Evolutionary conservation across 139 green algal genomes (phyloP).

Genomic region (Picochlorum sp.): DNA sequence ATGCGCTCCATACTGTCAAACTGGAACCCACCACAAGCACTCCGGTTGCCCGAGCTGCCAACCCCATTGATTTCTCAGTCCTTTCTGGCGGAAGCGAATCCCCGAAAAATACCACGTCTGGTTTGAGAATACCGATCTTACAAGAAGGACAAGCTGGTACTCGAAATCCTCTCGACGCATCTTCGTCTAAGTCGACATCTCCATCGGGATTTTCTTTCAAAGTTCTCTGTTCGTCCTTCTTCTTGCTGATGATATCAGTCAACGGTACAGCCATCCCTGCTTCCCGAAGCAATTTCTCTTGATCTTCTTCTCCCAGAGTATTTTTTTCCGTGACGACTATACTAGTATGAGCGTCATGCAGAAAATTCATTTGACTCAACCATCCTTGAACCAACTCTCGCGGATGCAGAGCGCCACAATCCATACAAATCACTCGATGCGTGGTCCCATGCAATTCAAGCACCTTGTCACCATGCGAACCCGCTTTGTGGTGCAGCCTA

Average conservation of each 20-base stretch:
- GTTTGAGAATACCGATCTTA: slow-evolving; percentile 66
- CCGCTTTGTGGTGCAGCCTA: slow-evolving; percentile 70
- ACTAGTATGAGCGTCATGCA: background rate
- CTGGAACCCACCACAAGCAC: slow-evolving; percentile 59
- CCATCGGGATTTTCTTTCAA: slow-evolving; percentile 50
- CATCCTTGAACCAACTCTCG: slow-evolving; percentile 43
- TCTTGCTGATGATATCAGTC: background rate
- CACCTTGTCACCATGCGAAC: slow-evolving; percentile 22
- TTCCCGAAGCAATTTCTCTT: background rate
- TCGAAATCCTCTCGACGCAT: slow-evolving; percentile 41
- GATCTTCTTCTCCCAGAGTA: background rate
- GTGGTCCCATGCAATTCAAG: slow-evolving; percentile 93
- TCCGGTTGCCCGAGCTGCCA: slow-evolving; percentile 16
- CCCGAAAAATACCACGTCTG: slow-evolving; percentile 81
- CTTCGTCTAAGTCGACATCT: slow-evolving; percentile 57
- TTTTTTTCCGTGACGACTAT: background rate
- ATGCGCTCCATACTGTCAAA: slow-evolving; percentile 66
- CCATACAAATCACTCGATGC: slow-evolving; percentile 67
- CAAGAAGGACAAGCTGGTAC: slow-evolving; percentile 57
- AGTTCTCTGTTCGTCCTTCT: background rate
- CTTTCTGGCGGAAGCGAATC: slow-evolving; percentile 38
- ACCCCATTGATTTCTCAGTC: slow-evolving; percentile 16
- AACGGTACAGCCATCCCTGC: no score
- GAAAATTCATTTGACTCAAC: slow-evolving; percentile 55
- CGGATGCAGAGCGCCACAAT: slow-evolving; percentile 34